Evolutionary conservation across 176 grass and related monocot species (phyloP).

Genomic region (Eragrostis curvula): DNA sequence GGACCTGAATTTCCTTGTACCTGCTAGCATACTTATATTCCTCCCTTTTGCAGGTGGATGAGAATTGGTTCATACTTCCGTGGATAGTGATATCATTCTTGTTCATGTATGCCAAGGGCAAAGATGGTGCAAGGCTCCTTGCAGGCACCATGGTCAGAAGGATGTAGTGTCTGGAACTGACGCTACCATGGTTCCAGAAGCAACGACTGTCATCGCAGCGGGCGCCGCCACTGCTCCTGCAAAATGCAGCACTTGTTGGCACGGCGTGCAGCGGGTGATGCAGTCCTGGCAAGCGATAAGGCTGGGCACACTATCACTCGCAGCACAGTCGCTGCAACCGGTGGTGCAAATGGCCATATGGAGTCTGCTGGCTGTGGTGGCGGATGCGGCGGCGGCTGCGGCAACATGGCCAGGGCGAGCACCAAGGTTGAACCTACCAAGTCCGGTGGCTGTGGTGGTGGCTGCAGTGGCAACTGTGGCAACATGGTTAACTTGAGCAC

Average conservation of each 20-base stretch:
- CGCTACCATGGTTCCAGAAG: slow-evolving; percentile 9
- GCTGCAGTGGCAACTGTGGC: slow-evolving; percentile 7
- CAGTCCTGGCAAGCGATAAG: slow-evolving; percentile 7
- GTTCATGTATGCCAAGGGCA: slow-evolving; percentile 11
- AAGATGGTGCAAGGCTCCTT: slow-evolving; percentile 1
- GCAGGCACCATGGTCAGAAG: slow-evolving; percentile 25
- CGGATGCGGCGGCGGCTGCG: background rate
- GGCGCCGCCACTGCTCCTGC: background rate
- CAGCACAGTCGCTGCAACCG: background rate
- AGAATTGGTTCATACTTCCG: slow-evolving; percentile 63
- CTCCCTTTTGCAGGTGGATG: slow-evolving; percentile 46
- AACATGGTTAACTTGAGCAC: background rate
- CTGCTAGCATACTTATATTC: background rate
- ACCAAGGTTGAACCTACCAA: background rate
- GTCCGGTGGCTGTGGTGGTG: slow-evolving; percentile 7
- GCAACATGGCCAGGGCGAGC: background rate
- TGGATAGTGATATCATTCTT: slow-evolving; percentile 55
- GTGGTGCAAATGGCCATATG: background rate
- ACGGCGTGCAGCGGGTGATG: background rate
- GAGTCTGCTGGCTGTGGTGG: slow-evolving; percentile 27
- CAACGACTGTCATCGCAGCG: slow-evolving; percentile 15
- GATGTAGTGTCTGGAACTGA: background rate
- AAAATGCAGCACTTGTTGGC: slow-evolving; percentile 10
- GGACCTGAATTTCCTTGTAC: background rate
- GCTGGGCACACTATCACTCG: background rate